phyloP scores from a whole-genome alignment of 78 protist genomes.

The Dictyostelium capitatum region DNA sequence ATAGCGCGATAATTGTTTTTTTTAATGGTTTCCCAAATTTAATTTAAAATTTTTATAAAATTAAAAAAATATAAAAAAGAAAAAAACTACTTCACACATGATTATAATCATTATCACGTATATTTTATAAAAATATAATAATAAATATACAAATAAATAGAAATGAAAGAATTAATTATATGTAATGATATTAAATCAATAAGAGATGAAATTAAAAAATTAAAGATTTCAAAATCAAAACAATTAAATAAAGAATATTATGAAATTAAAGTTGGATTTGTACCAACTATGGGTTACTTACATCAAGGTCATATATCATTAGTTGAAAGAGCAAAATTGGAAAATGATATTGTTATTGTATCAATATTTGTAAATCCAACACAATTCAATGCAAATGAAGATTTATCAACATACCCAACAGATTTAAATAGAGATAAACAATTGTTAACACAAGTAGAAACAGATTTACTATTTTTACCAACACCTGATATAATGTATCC shows the following conservation, averaged over 20 bases:
- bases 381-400: conserved; percentile 89
- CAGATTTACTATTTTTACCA: conserved; percentile 86
- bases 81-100: too few relatives aligned
- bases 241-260: conserved; percentile 7
- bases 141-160: not conserved
- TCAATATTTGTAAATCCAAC: conserved; percentile 91
- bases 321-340: conserved; percentile 23
- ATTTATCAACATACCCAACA: conserved; percentile 83
- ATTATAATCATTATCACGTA: too few relatives aligned
- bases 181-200: conserved; percentile 39
- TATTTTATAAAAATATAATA: too few relatives aligned
- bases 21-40: not conserved
- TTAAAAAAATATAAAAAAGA: too few relatives aligned
- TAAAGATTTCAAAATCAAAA: not conserved
- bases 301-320: conserved; percentile 90
- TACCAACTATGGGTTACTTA: conserved; percentile 93
- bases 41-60: not conserved
- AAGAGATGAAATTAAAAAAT: conserved; percentile 38
- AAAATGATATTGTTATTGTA: conserved; percentile 63
- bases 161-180: conserved; percentile 14
- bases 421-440: conserved; percentile 59
- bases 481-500: conserved; percentile 82
- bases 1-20: not conserved
- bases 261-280: conserved; percentile 78
- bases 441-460: conserved; percentile 17